Evolutionary conservation across 179 eudicot species (phyloP).

Genomic region (Spergularia azorica): DNA sequence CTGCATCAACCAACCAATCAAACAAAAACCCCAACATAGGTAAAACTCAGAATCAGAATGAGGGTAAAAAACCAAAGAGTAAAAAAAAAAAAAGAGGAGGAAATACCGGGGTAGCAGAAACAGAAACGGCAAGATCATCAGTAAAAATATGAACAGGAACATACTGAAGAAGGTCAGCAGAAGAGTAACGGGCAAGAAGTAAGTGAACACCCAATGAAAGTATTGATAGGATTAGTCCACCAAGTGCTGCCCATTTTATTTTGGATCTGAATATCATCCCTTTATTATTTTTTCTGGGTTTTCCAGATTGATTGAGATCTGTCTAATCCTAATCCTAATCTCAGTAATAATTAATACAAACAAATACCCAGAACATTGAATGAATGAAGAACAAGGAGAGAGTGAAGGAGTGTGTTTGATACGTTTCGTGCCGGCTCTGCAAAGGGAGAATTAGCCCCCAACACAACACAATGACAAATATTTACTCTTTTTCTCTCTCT

Average conservation of each 20-base stretch:
- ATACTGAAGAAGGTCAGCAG: conserved; percentile 52
- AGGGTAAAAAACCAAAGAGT: background rate
- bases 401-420: background rate
- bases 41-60: background rate
- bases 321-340: background rate
- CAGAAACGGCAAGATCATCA: conserved; percentile 55
- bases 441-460: background rate
- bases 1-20: conserved; percentile 34
- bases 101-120: conserved; percentile 47
- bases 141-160: conserved; percentile 37
- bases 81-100: background rate
- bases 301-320: conserved; percentile 24
- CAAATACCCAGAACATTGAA: background rate
- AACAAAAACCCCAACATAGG: background rate
- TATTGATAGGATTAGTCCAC: conserved; percentile 68
- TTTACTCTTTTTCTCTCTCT: too few relatives aligned
- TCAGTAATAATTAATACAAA: background rate
- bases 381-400: background rate
- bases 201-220: conserved; percentile 74
- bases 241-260: conserved; percentile 89
- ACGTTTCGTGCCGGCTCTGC: background rate
- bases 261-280: conserved; percentile 75
- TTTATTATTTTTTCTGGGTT: background rate
- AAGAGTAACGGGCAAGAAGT: conserved; percentile 72
- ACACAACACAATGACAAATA: too few relatives aligned